Base-by-base conservation (phyloP, 83 land plant species). In the Picea abies region DNA sequence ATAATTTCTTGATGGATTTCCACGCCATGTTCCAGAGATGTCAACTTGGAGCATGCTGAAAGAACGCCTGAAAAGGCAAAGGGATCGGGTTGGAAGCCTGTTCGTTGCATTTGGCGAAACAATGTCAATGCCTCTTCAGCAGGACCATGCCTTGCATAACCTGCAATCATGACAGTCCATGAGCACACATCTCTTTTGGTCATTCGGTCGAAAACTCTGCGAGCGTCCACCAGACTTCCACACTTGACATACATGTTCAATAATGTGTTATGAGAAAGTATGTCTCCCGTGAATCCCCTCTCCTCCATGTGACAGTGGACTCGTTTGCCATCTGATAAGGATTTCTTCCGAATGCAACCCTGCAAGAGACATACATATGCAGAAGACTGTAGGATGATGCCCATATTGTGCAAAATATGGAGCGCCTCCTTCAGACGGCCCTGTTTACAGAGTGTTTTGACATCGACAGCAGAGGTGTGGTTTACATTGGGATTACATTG, bases 111-210 rank as follows among this genome's bases (percentile, higher is more conserved):
- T 58, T 49, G 10, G 62, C n/a, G 32, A 75, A 82, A 89, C 65
- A 89, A 52, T 12, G 9, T 23, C 44, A 84, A 9, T 25, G 91
- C 87, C 83, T 89, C 81, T 20, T 81, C 63, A 14, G 83, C 82
- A 71, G 35, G 35, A 32, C 35, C 35, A 32, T 32, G 35, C 35
- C 35, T 32, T 32, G 35, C 35, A 32, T 32, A 68, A 26, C 39
- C 87, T 76, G 81, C 78, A 82, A 89, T 87, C 77, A 87, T 84
- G 12, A 85, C 78, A 25, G 86, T 89, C 91, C 89, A 87, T 15
- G 88, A 85, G 4, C 86, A 83, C 79, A 83, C 37, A 64, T 85
- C 83, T 44, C 79, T 83, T 20, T 16, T 8, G 2, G 14, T 44
- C 41, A 88, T 81, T 68, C 25, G 71, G 15, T 68, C 71, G 32